Percentiles rank a stretch among this genome's conserved stretches.
These are phyloP conservation scores for Lachancea sp. DNA, from an alignment of 805 yeast species.

Conservation along the genomic window DNA sequence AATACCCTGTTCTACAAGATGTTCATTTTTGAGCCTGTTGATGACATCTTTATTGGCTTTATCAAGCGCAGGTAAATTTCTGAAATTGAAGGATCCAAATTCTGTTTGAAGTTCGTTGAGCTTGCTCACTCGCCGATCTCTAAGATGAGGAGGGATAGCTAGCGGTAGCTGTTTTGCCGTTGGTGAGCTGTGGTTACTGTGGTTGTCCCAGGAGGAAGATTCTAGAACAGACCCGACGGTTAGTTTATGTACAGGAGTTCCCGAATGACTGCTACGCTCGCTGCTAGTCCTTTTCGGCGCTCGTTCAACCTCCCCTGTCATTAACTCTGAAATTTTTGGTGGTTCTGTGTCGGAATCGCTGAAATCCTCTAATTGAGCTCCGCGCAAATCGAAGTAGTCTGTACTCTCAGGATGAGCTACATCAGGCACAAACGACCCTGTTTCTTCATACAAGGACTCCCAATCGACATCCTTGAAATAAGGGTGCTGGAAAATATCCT, in stretches of 20 bases:
- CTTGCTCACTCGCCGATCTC: constrained; percentile 70
- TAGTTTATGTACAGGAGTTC: constrained; percentile 22
- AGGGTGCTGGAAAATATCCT: constrained; percentile 72
- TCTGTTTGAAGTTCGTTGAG: constrained; percentile 64
- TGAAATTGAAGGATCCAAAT: constrained; percentile 88
- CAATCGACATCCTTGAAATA: constrained; percentile 71
- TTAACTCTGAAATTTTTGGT: neutral
- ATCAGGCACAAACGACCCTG: constrained; percentile 78
- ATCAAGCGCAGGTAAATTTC: constrained; percentile 84
- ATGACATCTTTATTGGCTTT: constrained; percentile 92
- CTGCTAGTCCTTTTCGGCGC: constrained; percentile 5
- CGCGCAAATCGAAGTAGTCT: constrained; percentile 85
- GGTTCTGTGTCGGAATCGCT: constrained; percentile 16
- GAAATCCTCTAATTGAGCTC: constrained; percentile 57
- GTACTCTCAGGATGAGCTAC: constrained; percentile 78
- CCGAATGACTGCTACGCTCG: constrained; percentile 11
- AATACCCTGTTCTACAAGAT: constrained; percentile 36
- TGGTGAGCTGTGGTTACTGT: constrained; percentile 33
- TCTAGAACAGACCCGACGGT: constrained; percentile 28
- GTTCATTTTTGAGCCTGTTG: constrained; percentile 78
- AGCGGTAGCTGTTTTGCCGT: constrained; percentile 36
- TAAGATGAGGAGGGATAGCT: constrained; percentile 48
- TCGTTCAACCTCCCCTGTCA: neutral
- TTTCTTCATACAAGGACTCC: constrained; percentile 61
- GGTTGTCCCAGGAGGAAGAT: constrained; percentile 21